Evolutionary conservation across 2,329 filamentous ascomycete genomes (phyloP).

Genomic region (Teratosphaeria nubilosa): DNA sequence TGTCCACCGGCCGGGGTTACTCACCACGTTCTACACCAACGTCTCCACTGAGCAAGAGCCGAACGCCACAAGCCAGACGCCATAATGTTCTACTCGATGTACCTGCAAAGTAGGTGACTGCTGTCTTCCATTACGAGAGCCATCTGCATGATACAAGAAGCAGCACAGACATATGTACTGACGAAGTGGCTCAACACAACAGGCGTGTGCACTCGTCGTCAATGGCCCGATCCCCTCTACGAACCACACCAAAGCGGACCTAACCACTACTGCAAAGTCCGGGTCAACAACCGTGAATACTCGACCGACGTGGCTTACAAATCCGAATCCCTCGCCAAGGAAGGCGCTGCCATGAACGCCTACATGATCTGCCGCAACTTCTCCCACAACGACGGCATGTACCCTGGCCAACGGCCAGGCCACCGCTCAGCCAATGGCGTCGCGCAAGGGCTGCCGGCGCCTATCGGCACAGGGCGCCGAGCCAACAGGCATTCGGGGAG

Average conservation of each 20-base stretch:
- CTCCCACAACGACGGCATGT: constrained; percentile 92
- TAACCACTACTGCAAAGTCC: constrained; percentile 80
- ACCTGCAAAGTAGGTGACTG: constrained; percentile 43
- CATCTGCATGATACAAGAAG: constrained; percentile 5
- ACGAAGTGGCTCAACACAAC: background rate
- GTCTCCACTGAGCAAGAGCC: background rate
- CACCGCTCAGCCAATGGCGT: constrained; percentile 32
- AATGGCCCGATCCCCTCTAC: constrained; percentile 86
- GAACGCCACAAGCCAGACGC: constrained; percentile 5
- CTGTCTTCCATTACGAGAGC: constrained; percentile 1
- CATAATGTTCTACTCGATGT: constrained; percentile 37
- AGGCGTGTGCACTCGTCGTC: constrained; percentile 91
- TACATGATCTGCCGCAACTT: constrained; percentile 98
- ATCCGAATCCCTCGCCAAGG: constrained; percentile 71
- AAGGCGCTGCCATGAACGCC: constrained; percentile 88
- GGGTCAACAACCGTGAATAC: constrained; percentile 95
- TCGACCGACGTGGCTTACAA: constrained; percentile 80
- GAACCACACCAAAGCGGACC: constrained; percentile 63
- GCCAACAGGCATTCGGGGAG: constrained; percentile 30
- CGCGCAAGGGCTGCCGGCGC: constrained; percentile 53
- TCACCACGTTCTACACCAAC: constrained; percentile 9
- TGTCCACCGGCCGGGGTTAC: constrained; percentile 13
- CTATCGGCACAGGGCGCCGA: constrained; percentile 51
- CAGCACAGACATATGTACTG: background rate
- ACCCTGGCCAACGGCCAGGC: constrained; percentile 46